A percentile compares a stretch with the other conserved stretches of the same genome.
Evolutionary conservation across 768 basidiomycete genomes (phyloP).

Genomic region (Gelatoporia subvermispora): DNA sequence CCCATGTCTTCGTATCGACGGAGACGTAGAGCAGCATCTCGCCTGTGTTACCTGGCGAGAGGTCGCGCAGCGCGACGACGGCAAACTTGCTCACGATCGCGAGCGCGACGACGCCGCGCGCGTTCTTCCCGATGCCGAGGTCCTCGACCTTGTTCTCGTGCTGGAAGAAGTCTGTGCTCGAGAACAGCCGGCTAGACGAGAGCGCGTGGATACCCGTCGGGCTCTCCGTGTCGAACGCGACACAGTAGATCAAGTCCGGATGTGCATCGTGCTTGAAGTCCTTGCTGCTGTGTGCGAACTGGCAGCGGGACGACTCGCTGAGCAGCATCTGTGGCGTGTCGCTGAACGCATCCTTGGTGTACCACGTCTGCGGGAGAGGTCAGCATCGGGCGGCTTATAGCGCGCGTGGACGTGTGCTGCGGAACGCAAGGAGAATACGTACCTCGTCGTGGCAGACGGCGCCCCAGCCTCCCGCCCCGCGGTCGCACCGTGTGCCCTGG

Average conservation of each 20-base stretch:
- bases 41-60: constrained; percentile 45
- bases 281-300: constrained; percentile 83
- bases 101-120: constrained; percentile 86
- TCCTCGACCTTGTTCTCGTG: constrained; percentile 65
- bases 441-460: constrained; percentile 71
- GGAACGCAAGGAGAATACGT: constrained; percentile 20
- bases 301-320: constrained; percentile 68
- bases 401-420: too few relatives aligned
- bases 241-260: constrained; percentile 79
- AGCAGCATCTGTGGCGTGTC: constrained; percentile 56
- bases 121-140: constrained; percentile 79
- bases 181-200: constrained; percentile 69
- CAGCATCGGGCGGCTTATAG: too few relatives aligned
- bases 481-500: constrained; percentile 66
- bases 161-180: constrained; percentile 81
- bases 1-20: constrained; percentile 80
- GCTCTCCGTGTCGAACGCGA: constrained; percentile 70
- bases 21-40: constrained; percentile 87
- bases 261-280: constrained; percentile 80
- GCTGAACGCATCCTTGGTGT: constrained; percentile 81
- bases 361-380: constrained; percentile 61
- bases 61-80: constrained; percentile 82
- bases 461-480: constrained; percentile 40
- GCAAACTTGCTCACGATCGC: constrained; percentile 92
- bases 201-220: constrained; percentile 39